Conservation (phyloP, 345 rosid genomes). For the Citrus sinensis region DVS_A1.0 CM039169.1:27496001-27496500, state of each 20-base stretch:
- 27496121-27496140: not conserved
- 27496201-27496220: constrained; percentile 33
- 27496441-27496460: constrained; percentile 20
- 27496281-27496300: constrained; percentile 29
- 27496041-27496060: not conserved
- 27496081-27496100: not conserved
- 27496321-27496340: constrained; percentile 55
- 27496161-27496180: not conserved
- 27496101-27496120: not conserved
- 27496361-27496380: constrained; percentile 11
- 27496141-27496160: not conserved
- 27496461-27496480: constrained; percentile 22
- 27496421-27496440: constrained; percentile 67
- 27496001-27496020: not conserved
- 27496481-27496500: constrained; percentile 24
- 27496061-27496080: not conserved
- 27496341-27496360: constrained; percentile 17
- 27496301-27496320: constrained; percentile 43
- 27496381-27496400: constrained; percentile 14
- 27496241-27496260: constrained; percentile 15
- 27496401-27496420: constrained; percentile 50
- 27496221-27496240: constrained; percentile 21
- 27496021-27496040: not conserved
- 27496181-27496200: not conserved
- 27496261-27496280: constrained; percentile 16